These are phyloP conservation scores for Ophiorrhiza pumila DNA, from an alignment of 257 asterid genomes.

Conservation along the genomic window DNA sequence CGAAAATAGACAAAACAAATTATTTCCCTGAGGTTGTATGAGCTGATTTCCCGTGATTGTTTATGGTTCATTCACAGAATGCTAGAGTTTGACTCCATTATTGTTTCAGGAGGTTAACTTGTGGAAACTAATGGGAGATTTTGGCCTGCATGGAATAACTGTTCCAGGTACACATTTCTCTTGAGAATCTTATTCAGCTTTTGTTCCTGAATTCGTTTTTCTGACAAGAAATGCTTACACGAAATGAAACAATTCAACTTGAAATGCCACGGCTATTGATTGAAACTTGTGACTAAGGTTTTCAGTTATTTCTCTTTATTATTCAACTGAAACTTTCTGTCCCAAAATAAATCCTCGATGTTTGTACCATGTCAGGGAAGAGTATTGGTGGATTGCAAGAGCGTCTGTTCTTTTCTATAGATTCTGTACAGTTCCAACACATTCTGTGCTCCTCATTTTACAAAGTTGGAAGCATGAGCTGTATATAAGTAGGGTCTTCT, in stretches of 20 bases:
- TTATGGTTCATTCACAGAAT: conserved; percentile 5
- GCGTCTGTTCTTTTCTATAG: not conserved
- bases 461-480: not conserved
- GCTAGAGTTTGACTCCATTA: conserved; percentile 13
- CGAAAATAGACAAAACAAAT: conserved; percentile 78
- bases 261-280: not conserved
- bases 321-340: not conserved
- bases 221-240: not conserved
- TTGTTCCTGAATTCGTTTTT: conserved; percentile 1
- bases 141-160: conserved; percentile 92
- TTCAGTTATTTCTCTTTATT: not conserved
- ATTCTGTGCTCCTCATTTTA: not conserved
- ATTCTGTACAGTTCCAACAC: not conserved
- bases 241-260: not conserved
- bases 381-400: not conserved
- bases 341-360: not conserved
- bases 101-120: conserved; percentile 73
- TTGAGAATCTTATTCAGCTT: conserved; percentile 7
- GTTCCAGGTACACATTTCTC: conserved; percentile 62
- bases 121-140: conserved; percentile 97
- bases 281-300: not conserved
- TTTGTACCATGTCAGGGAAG: not conserved
- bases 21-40: conserved; percentile 67
- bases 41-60: conserved; percentile 8
- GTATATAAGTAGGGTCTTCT: not conserved